A percentile compares a stretch with the other conserved stretches of the same genome.
These are phyloP conservation scores for Gracilaria gracilis DNA, from an alignment of 23 red algal genomes.

Conservation along the genomic window DNA sequence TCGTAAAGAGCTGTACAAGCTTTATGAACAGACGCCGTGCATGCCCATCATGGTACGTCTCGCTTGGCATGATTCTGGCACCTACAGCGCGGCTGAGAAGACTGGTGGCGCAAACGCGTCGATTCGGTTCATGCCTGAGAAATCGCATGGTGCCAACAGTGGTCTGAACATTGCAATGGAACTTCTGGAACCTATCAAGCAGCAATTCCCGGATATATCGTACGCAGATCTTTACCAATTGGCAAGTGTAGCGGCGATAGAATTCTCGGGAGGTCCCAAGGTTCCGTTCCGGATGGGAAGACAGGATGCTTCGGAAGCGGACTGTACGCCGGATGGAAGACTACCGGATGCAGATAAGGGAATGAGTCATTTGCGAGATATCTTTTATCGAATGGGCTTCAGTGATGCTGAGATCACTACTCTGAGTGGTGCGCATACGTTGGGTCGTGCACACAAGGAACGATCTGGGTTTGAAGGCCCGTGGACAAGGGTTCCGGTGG, in stretches of 20 bases:
- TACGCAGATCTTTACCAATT: constrained; percentile 96
- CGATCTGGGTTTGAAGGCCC: constrained; percentile 86
- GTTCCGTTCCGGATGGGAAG: constrained; percentile 93
- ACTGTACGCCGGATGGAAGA: constrained; percentile 82
- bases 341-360: constrained; percentile 86
- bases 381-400: constrained; percentile 99
- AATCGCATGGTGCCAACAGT: constrained; percentile 86
- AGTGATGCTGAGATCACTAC: constrained; percentile 92
- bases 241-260: constrained; percentile 83
- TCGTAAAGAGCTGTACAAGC: constrained; percentile 47
- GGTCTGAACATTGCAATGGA: constrained; percentile 87
- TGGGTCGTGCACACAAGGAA: constrained; percentile 85
- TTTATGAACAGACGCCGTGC: constrained; percentile 72
- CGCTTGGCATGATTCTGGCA: constrained; percentile 96
- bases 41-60: constrained; percentile 99
- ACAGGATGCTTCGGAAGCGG: constrained; percentile 79
- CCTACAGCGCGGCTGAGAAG: constrained; percentile 69
- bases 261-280: constrained; percentile 84
- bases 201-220: constrained; percentile 84
- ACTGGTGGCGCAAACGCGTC: constrained; percentile 93
- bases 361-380: constrained; percentile 81
- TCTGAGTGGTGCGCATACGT: constrained; percentile 92
- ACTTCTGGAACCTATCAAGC: constrained; percentile 97
- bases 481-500: constrained; percentile 88
- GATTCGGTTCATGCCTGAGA: constrained; percentile 90